Base-by-base conservation (phyloP, 148 eudicot species). In the Rhododendron williamsianum region DNA sequence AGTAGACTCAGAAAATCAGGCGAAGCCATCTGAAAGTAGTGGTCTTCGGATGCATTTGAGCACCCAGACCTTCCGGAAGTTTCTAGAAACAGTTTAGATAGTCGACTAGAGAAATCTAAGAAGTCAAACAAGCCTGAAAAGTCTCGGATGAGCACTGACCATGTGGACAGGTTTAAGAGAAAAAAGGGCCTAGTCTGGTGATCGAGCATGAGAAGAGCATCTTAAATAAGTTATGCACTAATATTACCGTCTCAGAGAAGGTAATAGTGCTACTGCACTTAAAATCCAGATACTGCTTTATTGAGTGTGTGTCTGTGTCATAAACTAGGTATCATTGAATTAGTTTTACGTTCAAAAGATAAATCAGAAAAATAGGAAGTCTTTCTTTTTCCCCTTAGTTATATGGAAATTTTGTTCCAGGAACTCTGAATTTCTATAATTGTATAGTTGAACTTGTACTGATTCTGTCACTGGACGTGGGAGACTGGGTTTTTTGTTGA, bases 81-180 rank as follows among this genome's bases (percentile, higher is more conserved):
- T 74, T 92, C 98, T 80, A 93, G 99, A 84, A 96, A 94, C 93
- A 95, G 98, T 87, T 92, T 93, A 88, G 98, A 93, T 88, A 95
- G 99, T 87, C 92, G 95, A 82, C 94, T 96, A 73, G 97, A 92
- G 85, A 96, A 96, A 84, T 91, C 95, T 5, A 93, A 91, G 91
- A 94, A 93, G 90, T 52, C 90, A 16, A 91, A 81, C 92, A 92
- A 92, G 91, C 90, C 97, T 33, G 98, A 94, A 73, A 96, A 93
- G 76, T 93, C 98, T 38, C 92, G 96, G 87, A 88, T 93, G 95
- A 96, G 98, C 87, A 96, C 95, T 48, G 96, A 95, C 76, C 91
- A 87, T 79, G 91, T 93, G 63, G 98, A 96, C 86, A 89, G 93
- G 89, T 90, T 87, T 88, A 90, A 94, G 88, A 90, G 90, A 82